phyloP scores from a whole-genome alignment of 352 stramenopile genomes.

The Thalassiosira delicatula region DNA sequence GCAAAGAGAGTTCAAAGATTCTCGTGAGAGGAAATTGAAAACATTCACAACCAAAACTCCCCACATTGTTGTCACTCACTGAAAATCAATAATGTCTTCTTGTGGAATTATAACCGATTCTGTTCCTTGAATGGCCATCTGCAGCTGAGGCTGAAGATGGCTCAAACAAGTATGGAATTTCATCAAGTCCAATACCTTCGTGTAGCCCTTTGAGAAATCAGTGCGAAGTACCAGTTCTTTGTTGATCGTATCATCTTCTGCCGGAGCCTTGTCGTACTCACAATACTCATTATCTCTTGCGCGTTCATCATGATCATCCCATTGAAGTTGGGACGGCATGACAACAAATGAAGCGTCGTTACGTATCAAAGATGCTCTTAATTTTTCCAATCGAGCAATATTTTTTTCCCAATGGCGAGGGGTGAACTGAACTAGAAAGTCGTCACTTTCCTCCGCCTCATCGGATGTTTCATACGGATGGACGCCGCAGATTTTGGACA shows the following conservation, averaged over 20 bases:
- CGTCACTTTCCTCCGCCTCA: slow-evolving; percentile 3
- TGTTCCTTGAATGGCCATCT: slow-evolving; percentile 35
- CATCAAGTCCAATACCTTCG: slow-evolving; percentile 43
- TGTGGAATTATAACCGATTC: slow-evolving; percentile 53
- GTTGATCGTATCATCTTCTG: slow-evolving; percentile 42
- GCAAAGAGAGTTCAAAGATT: too few relatives aligned
- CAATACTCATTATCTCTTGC: slow-evolving; percentile 1
- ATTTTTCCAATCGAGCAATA: slow-evolving; percentile 34
- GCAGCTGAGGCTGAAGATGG: slow-evolving; percentile 51
- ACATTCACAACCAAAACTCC: too few relatives aligned
- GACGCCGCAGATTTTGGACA: slow-evolving; percentile 41
- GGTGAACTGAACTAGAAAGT: slow-evolving; percentile 49
- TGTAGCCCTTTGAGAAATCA: slow-evolving; percentile 41
- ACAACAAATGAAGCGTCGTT: slow-evolving; percentile 53
- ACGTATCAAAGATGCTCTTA: slow-evolving; percentile 44
- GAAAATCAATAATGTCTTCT: slow-evolving; percentile 54
- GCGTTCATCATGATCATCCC: too few relatives aligned
- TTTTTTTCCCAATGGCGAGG: slow-evolving; percentile 47
- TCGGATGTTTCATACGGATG: slow-evolving; percentile 35
- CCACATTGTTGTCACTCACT: slow-evolving; percentile 57
- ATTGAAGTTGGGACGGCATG: slow-evolving; percentile 42
- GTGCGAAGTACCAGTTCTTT: slow-evolving; percentile 21
- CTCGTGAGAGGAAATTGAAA: too few relatives aligned
- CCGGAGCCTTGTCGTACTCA: slow-evolving; percentile 17
- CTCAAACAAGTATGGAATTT: slow-evolving; percentile 66